Base-by-base conservation (phyloP, 805 yeast genomes). In the Starmera caribaea region DNA sequence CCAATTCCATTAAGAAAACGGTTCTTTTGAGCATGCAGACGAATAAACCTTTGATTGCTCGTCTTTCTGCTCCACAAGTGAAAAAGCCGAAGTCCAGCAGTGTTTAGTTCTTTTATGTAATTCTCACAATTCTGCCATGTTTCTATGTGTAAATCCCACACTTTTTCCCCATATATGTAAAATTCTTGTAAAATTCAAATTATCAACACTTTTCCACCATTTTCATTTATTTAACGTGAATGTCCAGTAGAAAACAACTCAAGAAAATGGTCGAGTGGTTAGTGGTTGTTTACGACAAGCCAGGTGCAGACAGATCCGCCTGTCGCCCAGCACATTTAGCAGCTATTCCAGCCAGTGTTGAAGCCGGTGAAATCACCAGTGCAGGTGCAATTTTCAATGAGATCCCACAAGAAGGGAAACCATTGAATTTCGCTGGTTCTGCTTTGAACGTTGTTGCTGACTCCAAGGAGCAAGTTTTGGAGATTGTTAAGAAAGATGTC, bases 241-340 rank as follows among this genome's bases (percentile, higher is more conserved):
- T 21, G 26, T 21, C 10, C 32, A 14, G 15, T 30, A 14, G 32
- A 14, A 32, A 32, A 12, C n/a, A 10, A 24, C 9, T 21, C n/a
- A 39, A 27, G 16, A 62, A 57, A 42, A 63, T 66, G 71, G 67
- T 63, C 63, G 86, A 81, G 56, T 81, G 79, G 73, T 65, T 76
- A 55, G 90, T 78, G 13, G 66, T 81, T 52, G 73, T 82, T 30
- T 79, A 66, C 57, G 95, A 84, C 56, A 75, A 73, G 53, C 84
- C 85, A 37, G 76, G 74, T 32, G 59, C 73, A 38, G 81, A 76
- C 57, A 69, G 88, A 56, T 45, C 71, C 3, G 49, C 57, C 13
- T 63, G 65, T 34, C 72, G 85, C 58, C 65, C 73, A 4, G 63
- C 63, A 31, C 89, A 81, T 54, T 48, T 77, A 16, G 66, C 68